Base-by-base conservation (phyloP, 257 asterid genomes). In the Ehretia macrophylla region DNA sequence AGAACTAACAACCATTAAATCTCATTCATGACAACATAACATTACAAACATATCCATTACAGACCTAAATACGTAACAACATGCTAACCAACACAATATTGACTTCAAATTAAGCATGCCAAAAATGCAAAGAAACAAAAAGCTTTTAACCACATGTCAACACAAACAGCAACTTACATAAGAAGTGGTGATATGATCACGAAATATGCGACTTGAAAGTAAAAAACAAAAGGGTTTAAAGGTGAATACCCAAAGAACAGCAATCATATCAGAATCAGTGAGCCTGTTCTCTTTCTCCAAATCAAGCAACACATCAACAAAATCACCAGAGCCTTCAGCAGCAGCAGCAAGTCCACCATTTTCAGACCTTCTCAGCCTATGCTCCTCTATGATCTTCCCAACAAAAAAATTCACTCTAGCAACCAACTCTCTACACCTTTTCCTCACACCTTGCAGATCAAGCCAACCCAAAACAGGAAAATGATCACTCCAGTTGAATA, bases 401-500 rank as follows among this genome's bases (percentile, higher is more conserved):
- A 89, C 91, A 60, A 82, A 84, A 50, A 58, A 61, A 58, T 77
- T 68, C 14, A 90, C 94, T 54, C 56, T 83, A 0, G 14, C 62
- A 8, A 71, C 83, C 65, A 90, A 58, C 12, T 51, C 65, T n/a
- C 54, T 67, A 48, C 97, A 79, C 69, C 97, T 76, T 23, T 23
- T 81, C 38, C 92, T 74, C 51, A 90, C 88, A 10, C 95, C 82
- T 51, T 84, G 94, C 67, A 86, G 60, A 73, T 84, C 97, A 10
- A 90, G 27, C 90, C 87, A 81, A 18, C 90, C 82, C 62, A 84
- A 5, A 18, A 77, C 13, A 1, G 95, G 89, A 47, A 89, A 84
- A 71, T 86, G 95, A 70, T 89, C 97, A 16, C 83, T 77, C 94
- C 94, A 90, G 51, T 86, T 90, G 47, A 90, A 86, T 1, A 63